Base-by-base conservation (phyloP, 352 stramenopile genomes). In the Pythium biforme region DNA sequence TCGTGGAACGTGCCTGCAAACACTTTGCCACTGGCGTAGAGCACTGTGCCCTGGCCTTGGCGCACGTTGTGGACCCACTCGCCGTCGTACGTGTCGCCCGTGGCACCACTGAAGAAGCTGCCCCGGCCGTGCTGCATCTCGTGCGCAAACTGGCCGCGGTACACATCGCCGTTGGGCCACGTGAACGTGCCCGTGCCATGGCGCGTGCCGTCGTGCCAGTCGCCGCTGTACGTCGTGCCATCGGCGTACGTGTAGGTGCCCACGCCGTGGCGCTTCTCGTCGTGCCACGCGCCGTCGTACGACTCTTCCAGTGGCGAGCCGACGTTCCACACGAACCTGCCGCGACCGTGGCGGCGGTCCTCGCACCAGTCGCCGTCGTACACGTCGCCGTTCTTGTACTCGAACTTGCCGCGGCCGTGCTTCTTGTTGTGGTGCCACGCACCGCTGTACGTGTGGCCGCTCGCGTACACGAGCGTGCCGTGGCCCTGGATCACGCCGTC, bases 111-210 rank as follows among this genome's bases (percentile, higher is more conserved):
- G 27, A 70, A 72, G 61, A 96, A 96, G 19, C 83, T 81, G 4
- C 90, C 90, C 3, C 75, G 45, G 23, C 89, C 89, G 39, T 95
- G 79, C 59, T 95, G 87, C 75, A 86, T 83, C 27, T 96, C 86
- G 19, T 85, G 68, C 2, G 73, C 70, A 49, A 97, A 97, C 14
- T 88, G 61, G 12, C 90, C 89, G 22, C 77, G 70, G 61, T 97
- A 97, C 19, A 88, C 55, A 57, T 97, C 86, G 11, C 86, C 89
- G 39, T 92, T 97, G 1, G 76, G 77, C 79, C 94, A 98, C 19
- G 64, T 71, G 58, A 96, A 97, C 10, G 62, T 68, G 12, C 91
- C 93, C 7, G 71, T 69, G 23, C 94, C 93, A 14, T 97, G 66
- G 10, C 88, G 79, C 17, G 72, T 85, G 14, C 90, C 83, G 5